These are phyloP conservation scores for Gloeopeniophorella convolvens DNA, from an alignment of 768 basidiomycete genomes.

Conservation along the genomic window DNA sequence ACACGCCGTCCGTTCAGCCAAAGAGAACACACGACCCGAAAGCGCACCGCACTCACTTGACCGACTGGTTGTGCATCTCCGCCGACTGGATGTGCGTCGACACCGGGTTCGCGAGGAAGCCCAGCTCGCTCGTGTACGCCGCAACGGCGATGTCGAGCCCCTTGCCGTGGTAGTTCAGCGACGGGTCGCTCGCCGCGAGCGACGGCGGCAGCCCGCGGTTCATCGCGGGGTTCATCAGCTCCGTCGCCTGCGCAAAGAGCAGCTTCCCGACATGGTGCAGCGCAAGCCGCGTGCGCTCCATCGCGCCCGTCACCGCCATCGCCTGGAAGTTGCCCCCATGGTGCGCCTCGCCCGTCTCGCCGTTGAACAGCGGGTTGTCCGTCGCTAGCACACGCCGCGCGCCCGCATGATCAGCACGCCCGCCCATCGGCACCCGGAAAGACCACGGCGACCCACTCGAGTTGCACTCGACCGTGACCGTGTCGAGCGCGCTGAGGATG, in stretches of 20 bases:
- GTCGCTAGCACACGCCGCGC: no score
- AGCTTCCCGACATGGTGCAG: conserved; percentile 47
- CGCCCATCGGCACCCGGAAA: not conserved
- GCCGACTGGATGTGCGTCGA: conserved; percentile 81
- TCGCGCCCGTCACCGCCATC: conserved; percentile 76
- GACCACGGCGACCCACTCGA: conserved; percentile 47
- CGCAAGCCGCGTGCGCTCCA: conserved; percentile 80
- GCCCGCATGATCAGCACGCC: no score
- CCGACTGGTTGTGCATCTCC: conserved; percentile 89
- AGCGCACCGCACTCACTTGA: conserved; percentile 53
- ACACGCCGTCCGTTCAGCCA: conserved; percentile 17
- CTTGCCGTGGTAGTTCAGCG: conserved; percentile 76
- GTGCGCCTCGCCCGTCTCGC: conserved; percentile 57
- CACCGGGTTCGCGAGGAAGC: conserved; percentile 85
- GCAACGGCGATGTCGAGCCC: conserved; percentile 82
- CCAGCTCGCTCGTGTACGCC: conserved; percentile 77
- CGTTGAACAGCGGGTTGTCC: conserved; percentile 80
- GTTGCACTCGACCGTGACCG: conserved; percentile 72
- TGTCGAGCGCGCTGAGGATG: conserved; percentile 54
- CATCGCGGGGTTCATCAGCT: conserved; percentile 74
- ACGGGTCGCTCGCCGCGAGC: conserved; percentile 72
- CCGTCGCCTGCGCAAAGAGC: conserved; percentile 49
- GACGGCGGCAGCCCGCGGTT: conserved; percentile 81
- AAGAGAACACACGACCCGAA: not conserved
- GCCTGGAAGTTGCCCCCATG: conserved; percentile 93